Evolutionary conservation across 176 grass and related monocot species (phyloP), one percentile per base, ranked within the genome.

Genomic region (Oryza glumipatula): DNA sequence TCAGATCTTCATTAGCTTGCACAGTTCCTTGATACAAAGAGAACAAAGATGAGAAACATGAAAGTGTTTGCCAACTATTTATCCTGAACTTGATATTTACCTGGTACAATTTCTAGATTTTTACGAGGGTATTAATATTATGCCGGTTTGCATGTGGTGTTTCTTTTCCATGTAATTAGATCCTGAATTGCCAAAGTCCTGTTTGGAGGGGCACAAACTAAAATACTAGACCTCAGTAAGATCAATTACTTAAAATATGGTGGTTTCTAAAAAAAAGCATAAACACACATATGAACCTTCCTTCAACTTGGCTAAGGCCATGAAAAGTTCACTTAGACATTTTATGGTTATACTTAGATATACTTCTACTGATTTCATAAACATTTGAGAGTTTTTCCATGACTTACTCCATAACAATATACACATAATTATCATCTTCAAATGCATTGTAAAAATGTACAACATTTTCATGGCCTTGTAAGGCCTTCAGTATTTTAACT

Each of bases 401-500:
- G 85, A 84, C 95, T 91, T 98, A 98, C 95, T 98, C 95, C 95
- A 98, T 98, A 78, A 94, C 95, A 85, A 98, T 98, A 76, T 93
- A 98, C 23, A 94, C 92, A 91, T 88, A 98, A 73, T 61, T 58
- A 44, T 88, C 90, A 82, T 98, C 95, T 86, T 98, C 95, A 61
- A 91, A 98, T 76, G 95, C 90, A 89, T 93, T 94, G 82, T 89
- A 93, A 85, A 94, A 94, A 68, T 94, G 86, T 30, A 98, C 95
- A 72, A 94, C 82, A 88, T 94, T 98, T 84, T 98, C 95, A 70
- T 98, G 95, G 11, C 92, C 95, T 64, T 91, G 84, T 86, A 98
- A 80, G 45, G 84, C 88, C 84, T 93, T 98, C 67, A 98, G 67
- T 91, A 98, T 98, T 91, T 93, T 94, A 12, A 94, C 95, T 91